Base-by-base conservation (phyloP, 768 basidiomycete genomes). In the Pisolithus sp. region DNA sequence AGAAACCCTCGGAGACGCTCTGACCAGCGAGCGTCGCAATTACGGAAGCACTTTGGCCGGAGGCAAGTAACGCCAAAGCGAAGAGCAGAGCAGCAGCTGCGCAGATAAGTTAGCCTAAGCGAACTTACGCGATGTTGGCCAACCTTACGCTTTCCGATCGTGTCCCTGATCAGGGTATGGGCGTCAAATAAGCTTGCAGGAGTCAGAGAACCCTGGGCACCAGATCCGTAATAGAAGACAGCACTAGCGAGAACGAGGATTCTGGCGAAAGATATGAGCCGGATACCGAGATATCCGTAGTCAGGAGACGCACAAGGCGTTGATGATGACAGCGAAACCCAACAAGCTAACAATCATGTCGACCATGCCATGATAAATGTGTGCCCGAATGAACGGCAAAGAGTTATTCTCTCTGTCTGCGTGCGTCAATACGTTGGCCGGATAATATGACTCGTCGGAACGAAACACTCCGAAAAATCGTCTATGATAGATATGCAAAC, bases 11-110 rank as follows among this genome's bases (percentile, higher is more conserved):
- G 0, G 83, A 84, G 37, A 97, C 85, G 20, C 89, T 85, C 68
- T 96, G 93, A 0, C 93, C 93, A 1, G 90, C 86, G 12, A 95
- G 77, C 0, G 92, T 96, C 9, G 90, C 93, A 4, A 95, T 86
- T 46, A 96, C 78, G 7, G 86, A 88, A 0, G 94, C 89, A 56
- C 89, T 89, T 75, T 96, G 93, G 2, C 94, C 93, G 2, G 91
- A 75, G 31, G 85, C 82, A 12, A 97, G 77, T 13, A 97, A 71
- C 2, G 89, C 90, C 39, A 97, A 63, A 2, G 94, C 93, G 59
- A 96, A 97, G 38, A 96, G 69, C n/a, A 82, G 80, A 0, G 87
- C 93, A 7, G 90, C 85, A 38, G 78, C 90, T 89, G 60, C 18
- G 23, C 9, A 17, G n/a, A 24, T 10, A n/a, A 24, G 5, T 24